Evolutionary conservation across 768 basidiomycete species (phyloP).

Genomic region (Basidioascus undulatus): DNA sequence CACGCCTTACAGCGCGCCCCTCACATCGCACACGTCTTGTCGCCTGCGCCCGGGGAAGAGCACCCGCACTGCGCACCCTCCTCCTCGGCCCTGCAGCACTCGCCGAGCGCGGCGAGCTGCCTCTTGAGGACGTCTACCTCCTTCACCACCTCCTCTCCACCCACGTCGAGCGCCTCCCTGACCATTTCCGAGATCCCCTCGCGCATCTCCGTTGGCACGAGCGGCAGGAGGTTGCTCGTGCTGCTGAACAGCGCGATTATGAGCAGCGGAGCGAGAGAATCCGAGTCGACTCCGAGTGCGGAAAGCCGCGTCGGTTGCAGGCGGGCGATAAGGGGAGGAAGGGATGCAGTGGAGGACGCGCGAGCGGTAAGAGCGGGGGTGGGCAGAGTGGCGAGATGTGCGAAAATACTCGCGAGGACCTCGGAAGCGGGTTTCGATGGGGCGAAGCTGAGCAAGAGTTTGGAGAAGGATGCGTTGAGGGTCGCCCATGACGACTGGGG

Average conservation of each 20-base stretch:
- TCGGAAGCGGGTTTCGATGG: background rate
- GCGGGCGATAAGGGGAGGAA: background rate
- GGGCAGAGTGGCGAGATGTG: background rate
- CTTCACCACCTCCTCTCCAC: background rate
- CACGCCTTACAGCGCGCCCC: no score
- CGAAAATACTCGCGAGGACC: background rate
- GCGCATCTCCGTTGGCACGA: constrained; percentile 1
- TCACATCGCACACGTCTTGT: no score
- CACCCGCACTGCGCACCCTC: no score
- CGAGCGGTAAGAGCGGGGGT: background rate
- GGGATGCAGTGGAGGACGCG: background rate
- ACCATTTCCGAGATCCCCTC: background rate
- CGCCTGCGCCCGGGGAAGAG: no score
- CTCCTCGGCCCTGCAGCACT: constrained; percentile 10
- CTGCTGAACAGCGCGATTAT: constrained; percentile 5
- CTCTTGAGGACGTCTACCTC: constrained; percentile 5
- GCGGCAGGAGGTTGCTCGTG: background rate
- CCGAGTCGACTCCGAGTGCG: background rate
- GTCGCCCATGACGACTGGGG: constrained; percentile 6
- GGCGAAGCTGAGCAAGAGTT: constrained; percentile 2
- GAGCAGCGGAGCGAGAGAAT: constrained; percentile 2
- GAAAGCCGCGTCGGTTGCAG: background rate
- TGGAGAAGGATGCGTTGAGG: constrained; percentile 2
- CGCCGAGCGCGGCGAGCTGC: constrained; percentile 7
- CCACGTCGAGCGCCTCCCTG: background rate